Conservation (phyloP, 192 early-diverging fungal species). For the Coemansia sp. region DNA sequence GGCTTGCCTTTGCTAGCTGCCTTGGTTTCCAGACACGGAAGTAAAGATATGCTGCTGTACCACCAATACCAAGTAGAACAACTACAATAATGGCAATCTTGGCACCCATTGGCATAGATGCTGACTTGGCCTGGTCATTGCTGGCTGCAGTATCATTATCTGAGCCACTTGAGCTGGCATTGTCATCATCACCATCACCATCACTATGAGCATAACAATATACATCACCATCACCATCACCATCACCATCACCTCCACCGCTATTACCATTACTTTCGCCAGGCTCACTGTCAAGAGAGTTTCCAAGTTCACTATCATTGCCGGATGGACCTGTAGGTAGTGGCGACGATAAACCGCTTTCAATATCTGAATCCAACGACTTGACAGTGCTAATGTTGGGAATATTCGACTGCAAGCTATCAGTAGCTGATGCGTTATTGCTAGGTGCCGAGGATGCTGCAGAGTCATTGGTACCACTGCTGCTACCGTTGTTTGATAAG, state of each 20-base stretch:
- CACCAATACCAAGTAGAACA: neutral
- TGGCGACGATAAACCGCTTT: neutral
- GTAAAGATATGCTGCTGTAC: too few species aligned
- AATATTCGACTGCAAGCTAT: neutral
- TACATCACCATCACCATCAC: neutral
- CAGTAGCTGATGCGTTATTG: neutral
- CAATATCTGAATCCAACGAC: neutral
- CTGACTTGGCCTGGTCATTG: neutral
- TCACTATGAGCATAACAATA: too few species aligned
- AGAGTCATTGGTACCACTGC: neutral
- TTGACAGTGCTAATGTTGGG: slow-evolving; percentile 8
- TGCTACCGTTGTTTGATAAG: too few species aligned
- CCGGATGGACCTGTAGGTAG: neutral
- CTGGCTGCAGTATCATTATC: neutral
- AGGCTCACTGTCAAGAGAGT: too few species aligned
- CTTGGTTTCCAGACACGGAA: neutral
- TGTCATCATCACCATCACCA: neutral
- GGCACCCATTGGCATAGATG: slow-evolving; percentile 1
- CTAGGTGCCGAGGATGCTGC: neutral
- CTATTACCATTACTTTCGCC: neutral
- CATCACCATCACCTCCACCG: neutral
- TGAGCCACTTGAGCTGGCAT: neutral
- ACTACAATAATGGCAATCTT: slow-evolving; percentile 2
- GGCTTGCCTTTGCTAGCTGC: neutral
- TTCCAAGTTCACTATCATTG: neutral